A percentile compares a stretch with the other conserved stretches of the same genome.
Conservation (phyloP, 352 stramenopile genomes). For the Phytopythium cucurbitacearum region DNA sequence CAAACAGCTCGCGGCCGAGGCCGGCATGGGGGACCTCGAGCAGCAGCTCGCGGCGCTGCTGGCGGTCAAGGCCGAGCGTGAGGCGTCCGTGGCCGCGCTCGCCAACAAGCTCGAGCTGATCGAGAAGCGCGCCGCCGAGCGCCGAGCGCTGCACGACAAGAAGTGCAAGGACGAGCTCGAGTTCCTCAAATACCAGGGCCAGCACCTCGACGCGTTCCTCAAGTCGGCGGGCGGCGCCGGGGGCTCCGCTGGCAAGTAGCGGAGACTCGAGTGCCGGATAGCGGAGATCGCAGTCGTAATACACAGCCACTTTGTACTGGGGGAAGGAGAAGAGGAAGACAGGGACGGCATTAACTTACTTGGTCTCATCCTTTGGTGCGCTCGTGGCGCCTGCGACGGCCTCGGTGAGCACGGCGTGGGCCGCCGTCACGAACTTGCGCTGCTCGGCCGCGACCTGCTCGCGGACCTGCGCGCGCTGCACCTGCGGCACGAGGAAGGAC, state of each 20-base stretch:
- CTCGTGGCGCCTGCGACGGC: conserved; percentile 17
- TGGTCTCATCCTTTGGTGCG: conserved; percentile 1
- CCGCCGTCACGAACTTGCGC: conserved; percentile 61
- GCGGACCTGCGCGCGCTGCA: conserved; percentile 60
- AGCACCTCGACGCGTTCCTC: conserved; percentile 94
- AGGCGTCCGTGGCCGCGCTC: conserved; percentile 85
- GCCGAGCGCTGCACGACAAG: conserved; percentile 89
- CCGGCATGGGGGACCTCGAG: conserved; percentile 88
- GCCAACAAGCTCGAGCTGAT: conserved; percentile 92
- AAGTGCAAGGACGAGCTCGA: conserved; percentile 93
- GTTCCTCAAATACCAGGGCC: conserved; percentile 94
- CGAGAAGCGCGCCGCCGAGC: conserved; percentile 87
- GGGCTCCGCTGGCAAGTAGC: conserved; percentile 8
- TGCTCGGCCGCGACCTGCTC: conserved; percentile 55
- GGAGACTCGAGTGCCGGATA: too few species aligned
- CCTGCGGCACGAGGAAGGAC: conserved; percentile 76
- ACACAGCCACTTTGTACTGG: too few species aligned
- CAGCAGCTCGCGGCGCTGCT: conserved; percentile 45
- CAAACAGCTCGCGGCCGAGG: conserved; percentile 92
- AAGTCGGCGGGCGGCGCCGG: conserved; percentile 72
- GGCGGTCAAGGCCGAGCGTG: conserved; percentile 59
- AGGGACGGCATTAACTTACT: neutral
- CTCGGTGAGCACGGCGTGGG: conserved; percentile 52
- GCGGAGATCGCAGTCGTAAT: too few species aligned
- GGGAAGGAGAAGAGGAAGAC: too few species aligned